Conservation (phyloP, 1,284 basidiomycete genomes). For the Stygiomarasmius scandens region DNA sequence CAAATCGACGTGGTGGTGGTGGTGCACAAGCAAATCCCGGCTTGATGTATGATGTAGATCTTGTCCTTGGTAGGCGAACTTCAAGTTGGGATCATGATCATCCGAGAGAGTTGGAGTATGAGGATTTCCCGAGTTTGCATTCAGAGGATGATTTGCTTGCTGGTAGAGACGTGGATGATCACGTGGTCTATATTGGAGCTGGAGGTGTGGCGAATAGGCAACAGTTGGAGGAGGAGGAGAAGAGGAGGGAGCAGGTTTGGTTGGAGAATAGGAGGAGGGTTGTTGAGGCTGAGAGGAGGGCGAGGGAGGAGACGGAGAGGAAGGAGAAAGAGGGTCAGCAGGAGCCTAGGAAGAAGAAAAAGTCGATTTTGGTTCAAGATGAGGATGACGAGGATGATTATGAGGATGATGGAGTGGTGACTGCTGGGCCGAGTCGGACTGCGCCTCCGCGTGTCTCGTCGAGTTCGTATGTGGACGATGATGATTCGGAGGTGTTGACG, state of each 20-base stretch:
- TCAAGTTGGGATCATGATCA: slow-evolving; percentile 60
- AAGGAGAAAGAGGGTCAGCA: not conserved
- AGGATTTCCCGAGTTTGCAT: slow-evolving; percentile 55
- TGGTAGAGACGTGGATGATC: slow-evolving; percentile 43
- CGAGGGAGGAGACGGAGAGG: not conserved
- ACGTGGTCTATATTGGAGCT: slow-evolving; percentile 53
- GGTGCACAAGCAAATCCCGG: not conserved
- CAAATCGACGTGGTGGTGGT: not conserved
- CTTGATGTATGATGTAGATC: slow-evolving; percentile 19
- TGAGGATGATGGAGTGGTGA: not conserved
- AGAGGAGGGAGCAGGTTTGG: too few species aligned
- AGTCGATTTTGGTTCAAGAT: not conserved
- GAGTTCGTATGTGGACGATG: not conserved
- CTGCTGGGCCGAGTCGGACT: not conserved
- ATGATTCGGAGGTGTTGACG: not conserved
- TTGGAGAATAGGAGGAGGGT: not conserved
- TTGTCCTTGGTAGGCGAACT: slow-evolving; percentile 53
- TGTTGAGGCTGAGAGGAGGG: not conserved
- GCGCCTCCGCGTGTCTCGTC: not conserved
- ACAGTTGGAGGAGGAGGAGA: slow-evolving; percentile 18
- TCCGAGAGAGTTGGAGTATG: slow-evolving; percentile 49
- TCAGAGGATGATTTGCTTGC: slow-evolving; percentile 42
- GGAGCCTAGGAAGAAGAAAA: not conserved
- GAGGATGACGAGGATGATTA: not conserved
- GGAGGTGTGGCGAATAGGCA: slow-evolving; percentile 50